These are phyloP conservation scores for Hypoxylon sp. DNA, from an alignment of 2,329 filamentous ascomycete species.

Conservation along the genomic window DNA sequence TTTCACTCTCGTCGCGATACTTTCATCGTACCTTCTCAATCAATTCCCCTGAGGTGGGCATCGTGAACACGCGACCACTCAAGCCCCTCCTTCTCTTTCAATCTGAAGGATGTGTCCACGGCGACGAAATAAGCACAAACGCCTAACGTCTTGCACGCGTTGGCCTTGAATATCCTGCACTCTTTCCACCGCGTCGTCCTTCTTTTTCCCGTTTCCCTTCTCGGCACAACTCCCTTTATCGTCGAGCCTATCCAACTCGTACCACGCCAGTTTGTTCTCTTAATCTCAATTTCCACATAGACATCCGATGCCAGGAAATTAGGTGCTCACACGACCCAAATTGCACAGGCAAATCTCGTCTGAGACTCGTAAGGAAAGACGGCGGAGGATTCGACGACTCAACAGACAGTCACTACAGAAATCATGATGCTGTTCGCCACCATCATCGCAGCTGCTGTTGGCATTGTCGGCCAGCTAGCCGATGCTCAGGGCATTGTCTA, in stretches of 20 bases:
- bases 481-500: constrained; percentile 50
- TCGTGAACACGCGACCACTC: background rate
- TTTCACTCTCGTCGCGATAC: background rate
- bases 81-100: background rate
- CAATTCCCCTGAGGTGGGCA: background rate
- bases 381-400: background rate
- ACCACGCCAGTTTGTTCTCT: background rate
- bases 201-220: background rate
- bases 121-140: background rate
- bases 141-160: background rate
- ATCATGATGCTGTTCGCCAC: constrained; percentile 12
- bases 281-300: background rate
- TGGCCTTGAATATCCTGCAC: background rate
- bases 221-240: background rate
- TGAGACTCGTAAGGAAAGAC: background rate
- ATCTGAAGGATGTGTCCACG: background rate
- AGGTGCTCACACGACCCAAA: background rate
- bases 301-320: background rate
- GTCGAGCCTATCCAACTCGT: background rate
- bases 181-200: background rate
- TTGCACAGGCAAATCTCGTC: background rate
- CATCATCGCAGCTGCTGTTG: constrained; percentile 30
- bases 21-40: background rate
- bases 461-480: constrained; percentile 48
- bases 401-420: constrained; percentile 7